A percentile compares a stretch with the other conserved stretches of the same genome.
These are phyloP conservation scores for Boletus sp. DNA, from an alignment of 768 basidiomycete species.

Conservation along the genomic window DNA sequence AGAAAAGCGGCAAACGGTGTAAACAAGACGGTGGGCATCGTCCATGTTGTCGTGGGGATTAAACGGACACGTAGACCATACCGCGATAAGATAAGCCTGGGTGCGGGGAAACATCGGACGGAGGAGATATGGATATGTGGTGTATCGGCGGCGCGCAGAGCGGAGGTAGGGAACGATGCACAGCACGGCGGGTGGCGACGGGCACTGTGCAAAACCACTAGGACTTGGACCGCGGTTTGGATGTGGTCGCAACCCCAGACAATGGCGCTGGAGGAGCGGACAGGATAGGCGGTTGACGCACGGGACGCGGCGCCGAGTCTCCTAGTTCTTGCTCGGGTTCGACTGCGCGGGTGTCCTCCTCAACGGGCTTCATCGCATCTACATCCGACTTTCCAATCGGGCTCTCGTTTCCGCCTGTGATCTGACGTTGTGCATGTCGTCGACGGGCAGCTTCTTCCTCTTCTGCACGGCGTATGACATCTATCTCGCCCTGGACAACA, in stretches of 20 bases:
- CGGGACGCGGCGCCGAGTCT: neutral
- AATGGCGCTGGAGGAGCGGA: constrained; percentile 31
- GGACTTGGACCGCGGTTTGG: constrained; percentile 16
- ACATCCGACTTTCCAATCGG: constrained; percentile 29
- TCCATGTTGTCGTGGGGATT: constrained; percentile 7
- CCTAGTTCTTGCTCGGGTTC: constrained; percentile 13
- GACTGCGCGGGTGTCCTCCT: constrained; percentile 32
- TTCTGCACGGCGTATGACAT: constrained; percentile 67
- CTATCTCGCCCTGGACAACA: constrained; percentile 87
- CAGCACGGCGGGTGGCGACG: neutral
- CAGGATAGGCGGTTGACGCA: constrained; percentile 31
- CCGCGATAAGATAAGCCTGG: constrained; percentile 3
- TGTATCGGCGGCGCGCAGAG: neutral
- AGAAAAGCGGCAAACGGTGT: neutral
- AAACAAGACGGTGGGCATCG: neutral
- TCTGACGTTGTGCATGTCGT: constrained; percentile 11
- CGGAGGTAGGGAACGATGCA: neutral
- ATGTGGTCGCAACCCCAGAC: neutral
- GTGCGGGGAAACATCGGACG: constrained; percentile 1
- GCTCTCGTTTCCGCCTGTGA: constrained; percentile 6
- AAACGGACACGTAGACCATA: neutral
- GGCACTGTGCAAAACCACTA: neutral
- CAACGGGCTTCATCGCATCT: constrained; percentile 78
- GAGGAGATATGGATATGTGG: neutral
- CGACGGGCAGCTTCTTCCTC: constrained; percentile 41